These are phyloP conservation scores for Fusarium sp. DNA, from an alignment of 2,329 filamentous ascomycete genomes.

Conservation along the genomic window DNA sequence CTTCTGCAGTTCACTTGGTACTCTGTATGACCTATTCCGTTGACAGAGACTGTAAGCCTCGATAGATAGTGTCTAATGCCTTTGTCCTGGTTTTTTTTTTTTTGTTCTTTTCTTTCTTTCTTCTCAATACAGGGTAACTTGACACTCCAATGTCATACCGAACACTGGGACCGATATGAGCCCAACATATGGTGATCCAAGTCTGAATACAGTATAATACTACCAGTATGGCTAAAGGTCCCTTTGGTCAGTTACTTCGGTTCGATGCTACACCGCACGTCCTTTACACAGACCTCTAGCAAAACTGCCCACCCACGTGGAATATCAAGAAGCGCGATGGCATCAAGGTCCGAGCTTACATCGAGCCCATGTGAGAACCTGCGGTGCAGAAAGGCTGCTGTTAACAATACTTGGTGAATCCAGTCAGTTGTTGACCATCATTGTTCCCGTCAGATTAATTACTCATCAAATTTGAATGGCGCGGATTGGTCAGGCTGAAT, in stretches of 20 bases:
- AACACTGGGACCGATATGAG: background rate
- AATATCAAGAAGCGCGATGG: conserved; percentile 7
- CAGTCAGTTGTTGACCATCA: background rate
- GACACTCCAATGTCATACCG: background rate
- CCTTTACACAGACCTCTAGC: conserved; percentile 27
- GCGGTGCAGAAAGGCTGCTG: background rate
- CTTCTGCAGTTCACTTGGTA: conserved; percentile 5
- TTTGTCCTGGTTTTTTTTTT: conserved; percentile 11
- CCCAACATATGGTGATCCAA: no score
- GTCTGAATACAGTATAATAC: background rate
- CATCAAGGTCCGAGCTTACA: background rate
- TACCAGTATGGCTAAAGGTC: background rate
- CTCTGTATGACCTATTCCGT: conserved; percentile 2
- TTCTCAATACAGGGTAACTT: background rate
- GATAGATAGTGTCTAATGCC: conserved; percentile 9
- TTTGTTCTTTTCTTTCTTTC: no score
- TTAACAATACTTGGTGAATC: background rate
- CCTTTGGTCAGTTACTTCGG: background rate
- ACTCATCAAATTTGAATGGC: background rate
- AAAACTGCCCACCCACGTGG: conserved; percentile 32
- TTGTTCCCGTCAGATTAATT: background rate
- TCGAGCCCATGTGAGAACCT: background rate
- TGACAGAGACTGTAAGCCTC: conserved; percentile 12
- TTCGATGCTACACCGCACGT: conserved; percentile 32
- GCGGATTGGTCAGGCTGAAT: background rate